Evolutionary conservation across 768 basidiomycete genomes (phyloP), one percentile per base, ranked within the genome.

Genomic region (Pholiota microspora): DNA sequence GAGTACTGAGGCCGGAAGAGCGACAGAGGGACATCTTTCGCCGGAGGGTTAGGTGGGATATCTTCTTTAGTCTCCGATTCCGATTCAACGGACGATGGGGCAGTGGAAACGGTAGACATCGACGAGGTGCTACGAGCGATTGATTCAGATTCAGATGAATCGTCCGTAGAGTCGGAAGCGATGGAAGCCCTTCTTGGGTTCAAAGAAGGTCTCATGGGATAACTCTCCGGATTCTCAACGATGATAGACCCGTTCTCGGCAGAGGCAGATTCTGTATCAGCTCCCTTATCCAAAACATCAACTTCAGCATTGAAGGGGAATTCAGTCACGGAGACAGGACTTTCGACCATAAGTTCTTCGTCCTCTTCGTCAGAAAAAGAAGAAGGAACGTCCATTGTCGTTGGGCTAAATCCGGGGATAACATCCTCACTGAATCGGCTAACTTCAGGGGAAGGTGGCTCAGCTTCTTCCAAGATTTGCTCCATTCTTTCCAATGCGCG

Each of bases 321-420:
- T 7, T 12, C 32, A 21, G 16, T 10, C 38, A 40, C 23, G 9
- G 40, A 27, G 31, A 51, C 10, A 29, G 50, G 50, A 32, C 28
- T 44, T 18, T 44, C 38, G 18, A 29, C 38, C 50, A 31, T 18
- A 7, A 16, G 18, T n/a, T 62, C 61, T 13, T 71, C 75, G 12
- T 70, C 72, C 27, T 77, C 77, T 49, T 77, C 78, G 35, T 79
- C 74, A 12, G 71, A 73, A 38, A 66, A 70, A 16, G 65, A 67
- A 0, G 70, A 67, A 2, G 73, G 69, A 1, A 71, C 66, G 3
- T 62, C 65, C 52, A 67, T 66, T 9, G 71, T 69, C 10, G 71
- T 72, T 29, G 63, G 34, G 38, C 61, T 59, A 24, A 59, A 23
- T 4, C 27, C 42, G 15, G 44, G 25, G 9, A 24, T 34, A 24